These are phyloP conservation scores for Hanseniaspora taiwanica DNA, from an alignment of 805 yeast genomes.

Conservation along the genomic window DNA sequence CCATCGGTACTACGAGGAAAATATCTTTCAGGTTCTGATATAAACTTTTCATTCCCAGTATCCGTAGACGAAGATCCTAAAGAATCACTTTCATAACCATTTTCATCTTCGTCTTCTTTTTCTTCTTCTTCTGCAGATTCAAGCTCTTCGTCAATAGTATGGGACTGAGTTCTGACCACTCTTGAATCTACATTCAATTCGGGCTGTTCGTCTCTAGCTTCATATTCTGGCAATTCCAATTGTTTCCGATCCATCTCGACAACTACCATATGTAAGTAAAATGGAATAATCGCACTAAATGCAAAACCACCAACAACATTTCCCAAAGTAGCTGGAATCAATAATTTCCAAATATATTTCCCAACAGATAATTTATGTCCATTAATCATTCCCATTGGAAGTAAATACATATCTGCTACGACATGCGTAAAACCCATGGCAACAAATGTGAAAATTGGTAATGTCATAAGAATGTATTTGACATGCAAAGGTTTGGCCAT, in stretches of 20 bases:
- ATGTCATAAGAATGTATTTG: constrained; percentile 43
- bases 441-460: constrained; percentile 73
- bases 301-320: constrained; percentile 67
- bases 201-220: constrained; percentile 70
- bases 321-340: constrained; percentile 62
- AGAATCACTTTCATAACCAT: constrained; percentile 3
- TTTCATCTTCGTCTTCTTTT: constrained; percentile 5
- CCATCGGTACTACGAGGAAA: constrained; percentile 2
- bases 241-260: constrained; percentile 57
- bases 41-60: not conserved
- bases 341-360: constrained; percentile 54
- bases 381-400: constrained; percentile 55
- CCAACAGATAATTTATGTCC: constrained; percentile 54
- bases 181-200: constrained; percentile 65
- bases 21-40: constrained; percentile 5
- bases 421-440: constrained; percentile 65
- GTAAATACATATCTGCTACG: constrained; percentile 69
- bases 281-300: constrained; percentile 54
- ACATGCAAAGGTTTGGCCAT: constrained; percentile 75
- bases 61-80: not conserved
- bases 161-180: constrained; percentile 41
- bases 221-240: constrained; percentile 53
- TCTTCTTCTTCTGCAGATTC: constrained; percentile 6
- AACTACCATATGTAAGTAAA: constrained; percentile 57
- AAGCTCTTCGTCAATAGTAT: constrained; percentile 4